Evolutionary conservation across 2,329 filamentous ascomycete genomes (phyloP).

Genomic region (Trichoderma citrinoviride): DNA sequence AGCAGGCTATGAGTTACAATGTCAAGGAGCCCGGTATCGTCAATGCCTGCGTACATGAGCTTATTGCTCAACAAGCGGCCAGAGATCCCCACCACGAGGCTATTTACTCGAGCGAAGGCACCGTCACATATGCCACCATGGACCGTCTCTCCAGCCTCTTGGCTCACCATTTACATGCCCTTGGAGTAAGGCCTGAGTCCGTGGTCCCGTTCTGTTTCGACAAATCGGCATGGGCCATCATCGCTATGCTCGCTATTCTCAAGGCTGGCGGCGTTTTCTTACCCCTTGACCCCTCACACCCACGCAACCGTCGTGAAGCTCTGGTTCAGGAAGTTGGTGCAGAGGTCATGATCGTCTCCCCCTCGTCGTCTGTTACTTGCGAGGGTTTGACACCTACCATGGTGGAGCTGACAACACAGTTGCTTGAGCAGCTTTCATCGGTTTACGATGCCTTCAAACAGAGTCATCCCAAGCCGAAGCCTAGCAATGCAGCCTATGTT

Average conservation of each 20-base stretch:
- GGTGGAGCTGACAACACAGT: not conserved
- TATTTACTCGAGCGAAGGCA: conserved; percentile 14
- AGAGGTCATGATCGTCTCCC: conserved; percentile 18
- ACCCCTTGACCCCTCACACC: conserved; percentile 29
- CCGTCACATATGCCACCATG: conserved; percentile 3
- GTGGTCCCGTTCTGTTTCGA: conserved; percentile 23
- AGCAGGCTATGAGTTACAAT: conserved; percentile 3
- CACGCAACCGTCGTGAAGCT: not conserved
- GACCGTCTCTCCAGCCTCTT: conserved; percentile 12
- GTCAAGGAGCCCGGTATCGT: not conserved
- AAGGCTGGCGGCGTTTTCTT: conserved; percentile 32
- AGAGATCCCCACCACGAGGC: conserved; percentile 19
- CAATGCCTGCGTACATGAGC: conserved; percentile 30
- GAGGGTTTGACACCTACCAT: not conserved
- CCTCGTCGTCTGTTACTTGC: not conserved
- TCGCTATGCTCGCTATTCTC: conserved; percentile 30
- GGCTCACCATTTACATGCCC: conserved; percentile 5
- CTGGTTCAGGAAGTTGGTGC: conserved; percentile 21
- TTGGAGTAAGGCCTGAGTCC: conserved; percentile 30
- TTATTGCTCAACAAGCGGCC: conserved; percentile 16
- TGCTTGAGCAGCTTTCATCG: conserved; percentile 7
- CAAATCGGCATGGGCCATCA: conserved; percentile 26
- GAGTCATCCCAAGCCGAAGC: not conserved
- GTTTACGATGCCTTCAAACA: not conserved
- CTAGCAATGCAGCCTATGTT: conserved; percentile 26